Percentiles rank a stretch among this genome's conserved stretches.
phyloP scores from a whole-genome alignment of 2,329 filamentous ascomycete species.

The Aspergillus fijiensis region DNA sequence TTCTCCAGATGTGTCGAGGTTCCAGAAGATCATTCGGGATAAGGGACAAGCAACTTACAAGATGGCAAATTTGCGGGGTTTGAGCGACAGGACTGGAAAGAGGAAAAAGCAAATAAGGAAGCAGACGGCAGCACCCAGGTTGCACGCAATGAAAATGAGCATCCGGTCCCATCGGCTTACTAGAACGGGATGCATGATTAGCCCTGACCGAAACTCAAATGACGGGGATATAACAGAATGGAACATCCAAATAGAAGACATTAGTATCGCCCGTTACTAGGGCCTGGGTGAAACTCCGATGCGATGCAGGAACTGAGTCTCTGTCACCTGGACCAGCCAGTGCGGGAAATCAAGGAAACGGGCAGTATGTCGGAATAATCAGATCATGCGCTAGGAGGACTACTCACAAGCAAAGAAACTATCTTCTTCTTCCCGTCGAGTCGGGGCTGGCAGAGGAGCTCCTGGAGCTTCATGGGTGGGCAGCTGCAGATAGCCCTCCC shows the following conservation, averaged over 20 bases:
- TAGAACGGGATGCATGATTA: conserved; percentile 44
- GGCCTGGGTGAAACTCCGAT: conserved; percentile 27
- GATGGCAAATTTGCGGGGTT: conserved; percentile 91
- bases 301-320: conserved; percentile 41
- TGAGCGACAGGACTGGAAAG: conserved; percentile 76
- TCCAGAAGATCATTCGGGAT: conserved; percentile 12
- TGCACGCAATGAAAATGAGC: conserved; percentile 87
- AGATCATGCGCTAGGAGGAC: conserved; percentile 46
- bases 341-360: conserved; percentile 22
- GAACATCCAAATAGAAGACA: conserved; percentile 3
- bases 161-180: conserved; percentile 97
- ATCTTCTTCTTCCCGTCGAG: conserved; percentile 87
- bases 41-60: conserved; percentile 67
- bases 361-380: conserved; percentile 10
- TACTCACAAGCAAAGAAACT: conserved; percentile 95
- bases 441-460: conserved; percentile 81
- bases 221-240: background rate
- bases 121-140: conserved; percentile 82
- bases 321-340: conserved; percentile 34
- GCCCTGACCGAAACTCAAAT: conserved; percentile 12
- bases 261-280: conserved; percentile 13
- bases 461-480: conserved; percentile 80
- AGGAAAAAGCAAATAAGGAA: conserved; percentile 89
- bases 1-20: conserved; percentile 15
- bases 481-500: conserved; percentile 83